Base-by-base conservation (phyloP, 1,284 basidiomycete species). In the Vanrija sp. region DNA sequence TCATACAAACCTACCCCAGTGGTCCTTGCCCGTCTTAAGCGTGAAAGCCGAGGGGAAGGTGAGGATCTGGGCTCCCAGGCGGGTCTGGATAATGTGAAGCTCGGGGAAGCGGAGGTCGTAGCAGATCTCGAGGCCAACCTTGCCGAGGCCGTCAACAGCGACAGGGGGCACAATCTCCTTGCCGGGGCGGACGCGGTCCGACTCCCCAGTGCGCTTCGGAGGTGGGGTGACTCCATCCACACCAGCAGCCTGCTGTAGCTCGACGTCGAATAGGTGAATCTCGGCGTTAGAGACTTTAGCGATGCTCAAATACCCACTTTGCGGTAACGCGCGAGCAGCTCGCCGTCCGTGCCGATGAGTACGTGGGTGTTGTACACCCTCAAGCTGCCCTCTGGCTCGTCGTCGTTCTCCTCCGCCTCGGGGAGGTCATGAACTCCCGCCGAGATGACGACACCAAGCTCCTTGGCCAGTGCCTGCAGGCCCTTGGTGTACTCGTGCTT, bases 91-190 rank as follows among this genome's bases (percentile, higher is more conserved):
- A 6, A 79, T 64, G 1, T 78, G 73, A 0, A 75, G 70, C 60
- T 82, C 80, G 1, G 80, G 80, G 54, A 81, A 81, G 1, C 80
- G 71, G 19, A 82, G 63, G 60, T 82, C 81, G 66, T 81, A 82
- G 69, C 81, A 82, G 6, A 80, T 81, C 55, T 80, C 67, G n/a
- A 81, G 61, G 9, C 79, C 75, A 38, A 78, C 62, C 14, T 72
- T 74, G 14, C 80, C 80, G 10, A 80, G 50, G 0, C 74, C 65
- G 2, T 61, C 46, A 0, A 77, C 55, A 5, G 75, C 70, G 1
- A 73, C 54, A 5, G 72, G 63, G 0, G 63, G 62, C 1, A 63
- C 60, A 42, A 81, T 65, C 3, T 59, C 46, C 5, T 62, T 51
- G 0, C 81, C 81, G 14, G 63, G 65, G 5, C 78, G 62, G 0